phyloP scores from a whole-genome alignment of 192 early-diverging fungal genomes.

The Cetraspora pellucida region DNA sequence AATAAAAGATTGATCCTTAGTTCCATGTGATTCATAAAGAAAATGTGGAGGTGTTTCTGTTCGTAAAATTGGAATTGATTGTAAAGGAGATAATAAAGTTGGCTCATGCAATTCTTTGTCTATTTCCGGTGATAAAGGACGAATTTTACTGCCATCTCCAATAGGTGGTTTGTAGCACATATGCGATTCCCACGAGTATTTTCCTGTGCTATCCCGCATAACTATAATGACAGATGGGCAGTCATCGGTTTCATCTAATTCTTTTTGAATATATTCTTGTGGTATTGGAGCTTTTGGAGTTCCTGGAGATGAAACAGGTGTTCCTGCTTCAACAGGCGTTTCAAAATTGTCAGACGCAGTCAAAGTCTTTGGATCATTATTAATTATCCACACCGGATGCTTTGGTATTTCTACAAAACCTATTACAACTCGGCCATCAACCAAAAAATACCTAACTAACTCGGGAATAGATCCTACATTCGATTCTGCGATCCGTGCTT shows the following conservation, averaged over 20 bases:
- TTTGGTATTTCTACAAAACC: conserved; percentile 66
- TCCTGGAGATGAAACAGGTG: conserved; percentile 1
- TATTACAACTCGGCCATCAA: conserved; percentile 68
- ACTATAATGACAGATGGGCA: conserved; percentile 58
- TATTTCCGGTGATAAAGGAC: background rate
- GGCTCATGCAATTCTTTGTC: background rate
- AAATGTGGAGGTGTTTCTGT: conserved; percentile 10
- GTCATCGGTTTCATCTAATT: conserved; percentile 23
- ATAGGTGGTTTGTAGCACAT: conserved; percentile 48
- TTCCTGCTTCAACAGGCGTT: background rate
- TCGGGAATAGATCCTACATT: conserved; percentile 27
- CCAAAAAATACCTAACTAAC: conserved; percentile 67
- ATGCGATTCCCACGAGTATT: conserved; percentile 66
- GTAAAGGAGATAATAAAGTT: background rate
- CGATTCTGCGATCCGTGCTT: conserved; percentile 18
- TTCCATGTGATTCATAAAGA: background rate
- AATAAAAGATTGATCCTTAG: background rate
- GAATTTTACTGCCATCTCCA: background rate
- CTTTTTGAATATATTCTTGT: background rate
- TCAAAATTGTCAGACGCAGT: background rate
- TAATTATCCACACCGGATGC: conserved; percentile 4
- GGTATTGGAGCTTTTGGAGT: background rate
- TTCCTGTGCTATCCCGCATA: conserved; percentile 70
- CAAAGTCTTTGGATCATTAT: background rate
- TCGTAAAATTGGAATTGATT: background rate